A percentile compares a stretch with the other conserved stretches of the same genome.
Evolutionary conservation across 768 basidiomycete species (phyloP).

Genomic region (Galerina sulciceps): DNA sequence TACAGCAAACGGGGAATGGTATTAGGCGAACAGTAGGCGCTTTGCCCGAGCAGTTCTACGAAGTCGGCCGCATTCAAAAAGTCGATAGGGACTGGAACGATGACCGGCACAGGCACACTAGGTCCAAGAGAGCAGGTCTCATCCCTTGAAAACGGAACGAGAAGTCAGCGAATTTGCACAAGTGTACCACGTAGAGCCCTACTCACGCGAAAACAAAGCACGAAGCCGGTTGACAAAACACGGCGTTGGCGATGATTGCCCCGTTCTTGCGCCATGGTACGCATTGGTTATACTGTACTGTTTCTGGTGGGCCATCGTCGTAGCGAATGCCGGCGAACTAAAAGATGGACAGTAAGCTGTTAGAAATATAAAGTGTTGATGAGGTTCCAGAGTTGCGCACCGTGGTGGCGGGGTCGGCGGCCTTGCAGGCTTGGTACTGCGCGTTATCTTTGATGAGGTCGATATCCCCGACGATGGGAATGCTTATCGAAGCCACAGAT

Average conservation of each 20-base stretch:
- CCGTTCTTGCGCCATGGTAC: slow-evolving; percentile 18
- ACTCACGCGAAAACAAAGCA: slow-evolving; percentile 21
- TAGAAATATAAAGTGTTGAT: background rate
- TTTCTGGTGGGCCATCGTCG: slow-evolving; percentile 17
- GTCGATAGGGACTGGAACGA: slow-evolving; percentile 17
- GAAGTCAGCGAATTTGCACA: background rate
- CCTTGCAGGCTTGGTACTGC: slow-evolving; percentile 17
- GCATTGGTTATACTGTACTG: slow-evolving; percentile 19
- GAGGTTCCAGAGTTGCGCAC: background rate
- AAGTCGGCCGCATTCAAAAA: slow-evolving; percentile 21
- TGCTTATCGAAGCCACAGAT: background rate
- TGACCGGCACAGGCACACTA: slow-evolving; percentile 12
- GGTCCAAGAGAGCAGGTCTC: slow-evolving; percentile 11
- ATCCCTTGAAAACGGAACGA: slow-evolving; percentile 2
- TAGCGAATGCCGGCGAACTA: slow-evolving; percentile 21
- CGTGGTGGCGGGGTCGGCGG: slow-evolving; percentile 11
- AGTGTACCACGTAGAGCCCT: background rate
- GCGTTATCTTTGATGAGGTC: slow-evolving; percentile 15
- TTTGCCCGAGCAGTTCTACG: slow-evolving; percentile 20
- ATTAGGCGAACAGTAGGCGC: slow-evolving; percentile 19
- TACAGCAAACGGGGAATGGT: slow-evolving; percentile 10
- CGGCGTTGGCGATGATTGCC: slow-evolving; percentile 17
- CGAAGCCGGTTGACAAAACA: slow-evolving; percentile 20
- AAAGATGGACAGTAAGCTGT: background rate
- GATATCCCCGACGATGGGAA: slow-evolving; percentile 12